These are phyloP conservation scores for Coffea eugenioides DNA, from an alignment of 257 asterid species.

Conservation along the genomic window DNA sequence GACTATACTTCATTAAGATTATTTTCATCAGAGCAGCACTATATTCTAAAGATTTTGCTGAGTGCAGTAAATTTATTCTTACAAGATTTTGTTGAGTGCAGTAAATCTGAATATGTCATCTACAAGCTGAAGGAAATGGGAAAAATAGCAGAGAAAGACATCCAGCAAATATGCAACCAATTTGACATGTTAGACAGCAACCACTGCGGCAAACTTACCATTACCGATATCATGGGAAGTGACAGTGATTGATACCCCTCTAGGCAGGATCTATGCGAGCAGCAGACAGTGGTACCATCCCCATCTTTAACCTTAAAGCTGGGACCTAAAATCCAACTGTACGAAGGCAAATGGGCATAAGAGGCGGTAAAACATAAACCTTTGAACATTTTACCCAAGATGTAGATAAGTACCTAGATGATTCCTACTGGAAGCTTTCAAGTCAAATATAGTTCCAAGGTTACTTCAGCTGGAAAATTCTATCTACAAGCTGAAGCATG, in stretches of 20 bases:
- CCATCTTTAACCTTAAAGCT: neutral
- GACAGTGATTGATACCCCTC: neutral
- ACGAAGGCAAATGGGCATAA: neutral
- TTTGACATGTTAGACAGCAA: conserved; percentile 15
- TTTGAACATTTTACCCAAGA: neutral
- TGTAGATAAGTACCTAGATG: neutral
- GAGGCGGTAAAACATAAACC: neutral
- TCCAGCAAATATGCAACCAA: conserved; percentile 14
- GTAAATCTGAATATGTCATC: conserved; percentile 11
- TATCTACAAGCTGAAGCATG: neutral
- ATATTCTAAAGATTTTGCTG: neutral
- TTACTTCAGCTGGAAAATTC: neutral
- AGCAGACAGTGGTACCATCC: conserved; percentile 20
- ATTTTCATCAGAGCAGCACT: neutral
- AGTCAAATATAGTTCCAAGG: neutral
- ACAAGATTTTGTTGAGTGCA: neutral
- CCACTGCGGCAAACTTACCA: conserved; percentile 11
- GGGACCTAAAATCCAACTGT: conserved; percentile 3
- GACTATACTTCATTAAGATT: neutral
- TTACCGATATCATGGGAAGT: conserved; percentile 2
- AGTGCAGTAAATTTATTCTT: neutral
- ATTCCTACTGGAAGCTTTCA: neutral
- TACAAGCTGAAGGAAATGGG: conserved; percentile 13
- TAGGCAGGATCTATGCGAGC: neutral
- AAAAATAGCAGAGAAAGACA: conserved; percentile 2